These are phyloP conservation scores for Jatropha curcas DNA, from an alignment of 345 rosid species.

Conservation along the genomic window DNA sequence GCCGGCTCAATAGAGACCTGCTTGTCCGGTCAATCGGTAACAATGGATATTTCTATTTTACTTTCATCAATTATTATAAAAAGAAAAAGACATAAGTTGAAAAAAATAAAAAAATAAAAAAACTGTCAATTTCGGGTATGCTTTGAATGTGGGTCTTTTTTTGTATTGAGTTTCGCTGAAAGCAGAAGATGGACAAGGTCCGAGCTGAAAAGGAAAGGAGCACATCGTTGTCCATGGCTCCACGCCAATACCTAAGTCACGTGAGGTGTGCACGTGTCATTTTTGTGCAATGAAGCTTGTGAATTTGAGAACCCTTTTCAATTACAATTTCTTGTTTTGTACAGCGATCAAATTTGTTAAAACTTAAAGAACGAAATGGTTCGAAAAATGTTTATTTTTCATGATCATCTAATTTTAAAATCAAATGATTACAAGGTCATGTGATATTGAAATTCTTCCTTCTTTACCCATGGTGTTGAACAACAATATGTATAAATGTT, in stretches of 20 bases:
- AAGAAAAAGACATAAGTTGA: neutral
- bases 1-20: neutral
- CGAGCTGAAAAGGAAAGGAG: constrained; percentile 26
- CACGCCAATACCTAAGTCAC: constrained; percentile 13
- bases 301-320: neutral
- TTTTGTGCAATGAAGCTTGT: neutral
- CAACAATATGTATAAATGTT: neutral
- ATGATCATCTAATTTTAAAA: too few relatives aligned
- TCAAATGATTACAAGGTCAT: too few relatives aligned
- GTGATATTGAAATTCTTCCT: too few relatives aligned
- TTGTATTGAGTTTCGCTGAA: constrained; percentile 19
- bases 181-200: constrained; percentile 25
- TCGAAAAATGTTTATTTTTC: too few relatives aligned
- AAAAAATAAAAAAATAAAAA: neutral
- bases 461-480: too few relatives aligned
- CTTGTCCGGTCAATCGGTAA: constrained; percentile 23
- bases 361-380: too few relatives aligned
- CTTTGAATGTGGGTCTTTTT: constrained; percentile 21
- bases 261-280: constrained; percentile 17
- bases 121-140: constrained; percentile 30
- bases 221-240: constrained; percentile 19
- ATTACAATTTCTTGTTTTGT: too few relatives aligned
- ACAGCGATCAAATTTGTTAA: too few relatives aligned
- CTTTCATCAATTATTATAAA: neutral
- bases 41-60: neutral